A percentile compares a stretch with the other conserved stretches of the same genome.
phyloP scores from a whole-genome alignment of 768 basidiomycete species.

The Calvatia gigantea region DNA sequence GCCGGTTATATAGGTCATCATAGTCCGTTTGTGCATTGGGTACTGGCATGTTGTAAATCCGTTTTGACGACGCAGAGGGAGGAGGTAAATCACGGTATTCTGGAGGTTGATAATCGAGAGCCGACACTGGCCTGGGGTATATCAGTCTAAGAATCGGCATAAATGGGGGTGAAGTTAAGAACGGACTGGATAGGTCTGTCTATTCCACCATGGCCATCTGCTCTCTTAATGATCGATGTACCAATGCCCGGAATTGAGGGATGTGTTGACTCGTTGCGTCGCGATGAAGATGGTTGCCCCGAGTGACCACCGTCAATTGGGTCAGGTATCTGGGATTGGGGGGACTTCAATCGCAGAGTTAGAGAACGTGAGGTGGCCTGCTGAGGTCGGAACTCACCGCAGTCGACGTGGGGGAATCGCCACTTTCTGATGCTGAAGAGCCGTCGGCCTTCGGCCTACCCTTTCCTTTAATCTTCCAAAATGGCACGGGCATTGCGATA shows the following conservation, averaged over 20 bases:
- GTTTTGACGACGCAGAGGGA: conserved; percentile 7
- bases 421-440: conserved; percentile 11
- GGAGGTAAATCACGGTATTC: conserved; percentile 4
- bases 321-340: not conserved
- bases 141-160: not conserved
- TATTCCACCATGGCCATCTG: not conserved
- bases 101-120: conserved; percentile 9
- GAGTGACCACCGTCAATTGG: not conserved
- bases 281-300: conserved; percentile 5
- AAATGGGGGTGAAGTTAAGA: not conserved
- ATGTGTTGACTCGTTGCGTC: conserved; percentile 1
- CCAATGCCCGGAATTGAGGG: not conserved
- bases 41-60: conserved; percentile 10
- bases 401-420: conserved; percentile 10
- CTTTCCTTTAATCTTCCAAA: not conserved
- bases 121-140: not conserved
- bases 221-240: not conserved
- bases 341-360: not conserved
- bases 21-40: not conserved
- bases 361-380: not conserved
- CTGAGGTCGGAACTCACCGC: not conserved
- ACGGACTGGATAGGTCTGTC: conserved; percentile 9
- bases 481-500: not conserved
- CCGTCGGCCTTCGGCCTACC: not conserved
- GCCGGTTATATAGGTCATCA: conserved; percentile 36